A percentile compares a stretch with the other conserved stretches of the same genome.
Evolutionary conservation across 2,329 filamentous ascomycete species (phyloP).

Genomic region (Blastomyces percursus): DNA sequence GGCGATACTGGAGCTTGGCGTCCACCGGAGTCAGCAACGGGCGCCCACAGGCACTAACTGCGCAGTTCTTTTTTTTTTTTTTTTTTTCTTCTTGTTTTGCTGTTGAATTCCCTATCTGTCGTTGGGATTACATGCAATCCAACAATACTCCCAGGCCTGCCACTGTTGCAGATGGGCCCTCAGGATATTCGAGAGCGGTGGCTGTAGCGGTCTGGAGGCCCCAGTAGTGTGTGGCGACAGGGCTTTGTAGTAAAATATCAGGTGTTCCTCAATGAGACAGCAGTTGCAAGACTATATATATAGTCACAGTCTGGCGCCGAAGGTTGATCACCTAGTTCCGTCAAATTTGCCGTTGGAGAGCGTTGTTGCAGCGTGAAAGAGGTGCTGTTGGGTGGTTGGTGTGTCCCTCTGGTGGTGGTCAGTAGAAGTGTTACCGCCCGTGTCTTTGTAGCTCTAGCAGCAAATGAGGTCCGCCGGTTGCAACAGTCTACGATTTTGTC

Average conservation of each 20-base stretch:
- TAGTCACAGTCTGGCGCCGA: not conserved
- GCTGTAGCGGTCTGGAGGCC: not conserved
- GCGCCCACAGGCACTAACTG: constrained; percentile 9
- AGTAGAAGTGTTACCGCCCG: not conserved
- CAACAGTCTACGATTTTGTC: not conserved
- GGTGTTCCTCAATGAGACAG: not conserved
- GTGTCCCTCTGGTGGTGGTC: not conserved
- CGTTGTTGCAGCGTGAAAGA: not conserved
- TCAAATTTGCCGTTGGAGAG: not conserved
- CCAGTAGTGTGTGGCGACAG: not conserved
- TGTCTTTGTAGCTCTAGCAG: not conserved
- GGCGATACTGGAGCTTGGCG: constrained; percentile 7
- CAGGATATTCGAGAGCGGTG: not conserved
- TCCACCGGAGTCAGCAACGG: constrained; percentile 11
- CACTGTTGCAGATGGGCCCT: not conserved
- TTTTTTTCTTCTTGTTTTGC: not conserved
- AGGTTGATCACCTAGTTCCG: not conserved
- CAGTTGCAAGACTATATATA: not conserved
- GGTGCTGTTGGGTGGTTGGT: not conserved
- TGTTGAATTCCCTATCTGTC: not conserved
- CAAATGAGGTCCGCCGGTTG: not conserved
- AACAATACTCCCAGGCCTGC: not conserved
- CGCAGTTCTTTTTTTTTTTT: constrained; percentile 8
- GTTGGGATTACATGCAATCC: not conserved
- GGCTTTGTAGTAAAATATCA: not conserved